Conservation (phyloP, 805 yeast species). For the Priceomyces haplophilus region DNA sequence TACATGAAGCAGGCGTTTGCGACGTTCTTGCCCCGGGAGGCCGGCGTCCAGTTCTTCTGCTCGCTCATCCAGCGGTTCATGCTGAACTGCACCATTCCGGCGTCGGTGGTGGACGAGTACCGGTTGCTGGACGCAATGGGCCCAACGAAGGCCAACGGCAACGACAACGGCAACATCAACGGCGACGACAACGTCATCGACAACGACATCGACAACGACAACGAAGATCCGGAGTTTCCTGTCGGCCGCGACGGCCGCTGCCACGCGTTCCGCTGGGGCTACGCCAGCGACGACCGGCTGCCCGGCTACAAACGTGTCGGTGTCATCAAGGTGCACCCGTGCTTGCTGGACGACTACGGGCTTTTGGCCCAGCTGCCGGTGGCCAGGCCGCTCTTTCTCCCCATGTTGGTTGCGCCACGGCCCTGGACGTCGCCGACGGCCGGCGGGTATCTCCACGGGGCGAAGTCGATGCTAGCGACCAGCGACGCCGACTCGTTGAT, state of each 20-base stretch:
- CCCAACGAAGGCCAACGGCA: background rate
- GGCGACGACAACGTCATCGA: no score
- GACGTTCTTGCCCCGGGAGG: conserved; percentile 16
- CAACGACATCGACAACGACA: background rate
- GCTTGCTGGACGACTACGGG: conserved; percentile 14
- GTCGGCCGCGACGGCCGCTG: conserved; percentile 3
- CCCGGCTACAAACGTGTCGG: conserved; percentile 15
- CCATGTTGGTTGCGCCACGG: conserved; percentile 40
- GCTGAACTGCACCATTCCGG: conserved; percentile 11
- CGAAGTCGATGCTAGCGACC: conserved; percentile 23
- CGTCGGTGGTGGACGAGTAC: conserved; percentile 6
- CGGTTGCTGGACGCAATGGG: background rate
- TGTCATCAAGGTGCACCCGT: conserved; percentile 23
- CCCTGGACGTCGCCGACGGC: conserved; percentile 29
- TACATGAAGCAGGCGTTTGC: conserved; percentile 8
- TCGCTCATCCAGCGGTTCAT: conserved; percentile 16
- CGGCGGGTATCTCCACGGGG: conserved; percentile 34
- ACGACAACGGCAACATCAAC: no score
- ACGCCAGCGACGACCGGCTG: background rate
- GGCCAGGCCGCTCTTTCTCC: conserved; percentile 21
- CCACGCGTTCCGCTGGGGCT: conserved; percentile 12
- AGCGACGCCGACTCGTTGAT: conserved; percentile 13
- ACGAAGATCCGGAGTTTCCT: conserved; percentile 2
- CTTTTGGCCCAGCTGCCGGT: conserved; percentile 9
- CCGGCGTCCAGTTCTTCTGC: conserved; percentile 17